phyloP scores from a whole-genome alignment of 805 yeast species.

The Candida berthetii region DNA sequence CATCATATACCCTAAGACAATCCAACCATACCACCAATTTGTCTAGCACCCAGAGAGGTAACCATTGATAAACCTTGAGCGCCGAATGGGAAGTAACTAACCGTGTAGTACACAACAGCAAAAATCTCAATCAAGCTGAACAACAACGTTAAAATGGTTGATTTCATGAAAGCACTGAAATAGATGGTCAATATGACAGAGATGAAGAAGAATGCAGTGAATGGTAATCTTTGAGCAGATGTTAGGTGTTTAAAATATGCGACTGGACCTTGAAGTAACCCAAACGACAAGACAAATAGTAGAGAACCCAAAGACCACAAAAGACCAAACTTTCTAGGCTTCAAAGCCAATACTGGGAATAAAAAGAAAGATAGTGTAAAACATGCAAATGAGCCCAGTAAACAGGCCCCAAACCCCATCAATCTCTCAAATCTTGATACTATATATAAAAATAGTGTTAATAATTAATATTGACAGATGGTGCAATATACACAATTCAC shows the following conservation, averaged over 20 bases:
- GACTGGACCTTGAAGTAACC: constrained; percentile 81
- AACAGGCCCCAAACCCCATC: constrained; percentile 68
- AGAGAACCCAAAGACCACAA: constrained; percentile 86
- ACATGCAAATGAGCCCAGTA: constrained; percentile 73
- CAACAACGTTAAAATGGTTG: constrained; percentile 64
- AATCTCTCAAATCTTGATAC: constrained; percentile 75
- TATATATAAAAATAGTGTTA: constrained; percentile 2
- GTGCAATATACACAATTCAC: too few species aligned
- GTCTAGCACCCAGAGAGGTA: constrained; percentile 44
- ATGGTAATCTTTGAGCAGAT: constrained; percentile 66
- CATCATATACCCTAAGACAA: neutral
- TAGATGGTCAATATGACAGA: constrained; percentile 72
- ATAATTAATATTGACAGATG: too few species aligned
- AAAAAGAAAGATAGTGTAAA: constrained; percentile 73
- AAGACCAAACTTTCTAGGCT: constrained; percentile 82
- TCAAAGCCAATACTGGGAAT: constrained; percentile 78
- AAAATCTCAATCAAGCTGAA: constrained; percentile 71
- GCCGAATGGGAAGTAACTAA: constrained; percentile 91
- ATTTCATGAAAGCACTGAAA: constrained; percentile 56
- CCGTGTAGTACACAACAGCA: constrained; percentile 79
- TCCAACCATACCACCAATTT: constrained; percentile 9
- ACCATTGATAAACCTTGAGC: constrained; percentile 57
- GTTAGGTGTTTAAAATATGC: constrained; percentile 64
- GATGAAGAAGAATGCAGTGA: constrained; percentile 68
- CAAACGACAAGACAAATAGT: constrained; percentile 78